These are phyloP conservation scores for Clavaria fumosa DNA, from an alignment of 768 basidiomycete genomes.

Conservation along the genomic window DNA sequence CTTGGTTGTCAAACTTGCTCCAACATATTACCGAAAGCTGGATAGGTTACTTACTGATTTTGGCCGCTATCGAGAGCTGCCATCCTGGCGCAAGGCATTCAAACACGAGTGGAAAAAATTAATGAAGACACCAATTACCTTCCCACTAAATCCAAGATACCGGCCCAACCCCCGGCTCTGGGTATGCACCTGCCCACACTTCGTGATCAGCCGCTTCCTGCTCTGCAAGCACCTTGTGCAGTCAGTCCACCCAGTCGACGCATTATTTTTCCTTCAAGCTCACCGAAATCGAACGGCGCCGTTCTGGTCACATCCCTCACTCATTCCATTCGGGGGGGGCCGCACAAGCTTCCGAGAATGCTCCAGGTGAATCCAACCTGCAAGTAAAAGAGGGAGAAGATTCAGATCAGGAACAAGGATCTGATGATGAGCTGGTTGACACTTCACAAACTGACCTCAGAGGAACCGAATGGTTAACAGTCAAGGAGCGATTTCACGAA, in stretches of 20 bases:
- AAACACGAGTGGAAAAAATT: slow-evolving; percentile 12
- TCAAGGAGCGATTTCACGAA: slow-evolving; percentile 12
- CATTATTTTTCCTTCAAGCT: slow-evolving; percentile 15
- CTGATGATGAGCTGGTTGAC: slow-evolving; percentile 9
- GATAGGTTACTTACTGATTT: slow-evolving; percentile 10
- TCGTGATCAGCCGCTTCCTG: slow-evolving; percentile 13
- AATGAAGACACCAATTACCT: slow-evolving; percentile 11
- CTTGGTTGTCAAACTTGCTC: slow-evolving; percentile 17
- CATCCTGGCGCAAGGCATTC: slow-evolving; percentile 16
- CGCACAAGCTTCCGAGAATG: slow-evolving; percentile 1
- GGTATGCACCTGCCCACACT: slow-evolving; percentile 15
- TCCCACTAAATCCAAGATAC: slow-evolving; percentile 15
- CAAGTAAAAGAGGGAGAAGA: slow-evolving; percentile 1
- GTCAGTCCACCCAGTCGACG: slow-evolving; percentile 10
- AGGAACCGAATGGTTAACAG: slow-evolving; percentile 6
- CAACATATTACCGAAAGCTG: slow-evolving; percentile 16
- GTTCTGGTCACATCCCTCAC: slow-evolving; percentile 12
- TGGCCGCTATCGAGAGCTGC: slow-evolving; percentile 13
- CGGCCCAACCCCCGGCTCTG: slow-evolving; percentile 10
- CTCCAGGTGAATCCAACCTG: background rate
- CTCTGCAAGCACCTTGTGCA: slow-evolving; percentile 19
- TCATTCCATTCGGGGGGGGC: slow-evolving; percentile 9
- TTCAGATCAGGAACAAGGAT: slow-evolving; percentile 6
- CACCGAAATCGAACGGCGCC: slow-evolving; percentile 10
- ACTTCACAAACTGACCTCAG: too few species aligned